Evolutionary conservation across 2,329 filamentous ascomycete species (phyloP), one percentile per base, ranked within the genome.

Genomic region (Exserohilum turcica): DNA sequence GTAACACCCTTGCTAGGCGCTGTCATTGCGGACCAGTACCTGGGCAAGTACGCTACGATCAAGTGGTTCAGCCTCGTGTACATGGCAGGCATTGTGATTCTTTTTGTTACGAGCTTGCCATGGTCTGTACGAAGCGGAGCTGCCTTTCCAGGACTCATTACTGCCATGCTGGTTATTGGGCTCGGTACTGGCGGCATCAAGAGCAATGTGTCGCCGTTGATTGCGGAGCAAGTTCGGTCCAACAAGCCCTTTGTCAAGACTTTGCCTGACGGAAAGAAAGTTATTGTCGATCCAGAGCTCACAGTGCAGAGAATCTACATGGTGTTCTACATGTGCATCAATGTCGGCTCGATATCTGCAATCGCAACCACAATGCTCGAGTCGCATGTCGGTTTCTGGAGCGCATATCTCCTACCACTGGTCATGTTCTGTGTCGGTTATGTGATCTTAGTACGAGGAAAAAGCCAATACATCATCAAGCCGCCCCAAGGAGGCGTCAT

Each of bases 151-250:
- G 85, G 83, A 45, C 88, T 91, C 64, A 72, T 87, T 2, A 74
- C 86, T 27, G 84, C 85, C 19, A 79, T 89, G 60, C 73, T 89
- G 38, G 81, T 91, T 66, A 83, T 91, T 68, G 88, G 87, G n/a
- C 73, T 90, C 27, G 89, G 89, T 37, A 90, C 88, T 1, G 89
- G 89, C 57, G 88, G 90, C 66, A 91, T 92, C 83, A 93, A 92
- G 79, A 84, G 87, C 59, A 92, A 92, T 67, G 88, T 92, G 37
- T 76, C 76, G 8, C 79, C 79, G 2, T 58, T 81, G 24, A 79
- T 80, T 50, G 78, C 78, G 7, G 79, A 81, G 57, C 79, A 81
- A 61, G 77, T 79, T 43, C 70, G 68, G 6, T 71, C 72, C n/a
- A 76, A 69, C 18, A 74, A 67, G 19, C 74, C 76, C 19, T 75